Evolutionary conservation across 2,329 filamentous ascomycete species (phyloP), one percentile per base, ranked within the genome.

Genomic region (Oidium heveae): DNA sequence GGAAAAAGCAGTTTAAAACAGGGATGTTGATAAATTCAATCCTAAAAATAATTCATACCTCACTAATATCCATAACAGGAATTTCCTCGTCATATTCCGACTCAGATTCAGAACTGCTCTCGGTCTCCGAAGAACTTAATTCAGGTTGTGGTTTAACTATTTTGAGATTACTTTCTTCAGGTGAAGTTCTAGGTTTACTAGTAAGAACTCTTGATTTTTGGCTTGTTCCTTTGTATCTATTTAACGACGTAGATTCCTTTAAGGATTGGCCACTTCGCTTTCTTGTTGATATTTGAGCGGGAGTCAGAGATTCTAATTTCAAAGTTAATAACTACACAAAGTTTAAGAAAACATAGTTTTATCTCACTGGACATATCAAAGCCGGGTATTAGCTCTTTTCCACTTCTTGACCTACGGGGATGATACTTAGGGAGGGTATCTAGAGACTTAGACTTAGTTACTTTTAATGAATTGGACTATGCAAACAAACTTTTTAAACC

Each of bases 1-100:
- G 4, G 7, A 39, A 47, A 32, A 43, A 43, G 20, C 9, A 36
- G 32, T 16, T n/a, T 22, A 5, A 13, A 1, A 15, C 10, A 16
- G 22, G 15, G 33, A 52, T 13, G n/a, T 22, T 52, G 7, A 32
- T n/a, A 43, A 10, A 28, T 41, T 2, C 7, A 32, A 32, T 37
- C 33, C 13, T 39, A 8, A 33, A 12, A 43, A 34, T 36, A 52
- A 10, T 36, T 53, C 63, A 61, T 63, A 64, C 64, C 55, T 60
- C 60, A 39, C 59, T 63, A 24, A 65, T 58, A 43, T 65, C 61
- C 41, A 58, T 57, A 9, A 61, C 37, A 1, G 60, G 56, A 46
- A 64, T 61, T 18, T 63, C 61, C 2, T 66, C 64, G 47, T 64
- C 64, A 47, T 65, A 63, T 33, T 64, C 63, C 15, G 62, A 64